Base-by-base conservation (phyloP, 495 filamentous ascomycete species). In the Aspergillus nanangensis region DNA sequence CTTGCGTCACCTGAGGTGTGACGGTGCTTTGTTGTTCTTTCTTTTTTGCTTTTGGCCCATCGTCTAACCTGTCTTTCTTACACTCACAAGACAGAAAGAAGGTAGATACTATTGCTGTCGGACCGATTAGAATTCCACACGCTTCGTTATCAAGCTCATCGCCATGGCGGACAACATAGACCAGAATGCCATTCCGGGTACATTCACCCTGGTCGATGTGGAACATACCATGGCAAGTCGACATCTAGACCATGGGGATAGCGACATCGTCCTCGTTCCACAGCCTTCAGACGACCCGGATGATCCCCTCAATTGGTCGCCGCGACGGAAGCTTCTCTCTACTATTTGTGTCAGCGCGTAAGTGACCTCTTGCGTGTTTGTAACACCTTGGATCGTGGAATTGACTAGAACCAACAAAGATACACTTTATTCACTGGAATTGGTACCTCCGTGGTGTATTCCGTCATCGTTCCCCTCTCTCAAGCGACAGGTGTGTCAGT, bases 381-480 rank as follows among this genome's bases (percentile, higher is more conserved):
- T 20, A 4, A 13, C 7, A 11, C 5, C 7, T 15, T 3, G 22
- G 19, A 48, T 36, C 14, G 38, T 4, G 9, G n/a, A 25, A 19
- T 36, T 9, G 23, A 10, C 33, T 36, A 9, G 20, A 5, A 18
- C 20, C 13, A 42, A n/a, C 5, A 21, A 18, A 75, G 71, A 0
- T 86, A 83, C 51, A 84, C 80, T 8, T 59, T 81, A 24, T 77
- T 79, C 44, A 67, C 76, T 40, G 81, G 81, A 38, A 83, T 83
- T 44, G 72, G 76, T 3, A 64, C 71, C 32, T 75, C 81, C 2
- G 76, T 78, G 0, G 77, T 83, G 8, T 86, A 84, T 50, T 81
- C 77, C 1, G 76, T 86, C 1, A 60, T 83, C 10, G 75, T 71
- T 3, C 76, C 79, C 1, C 73, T 86, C 13, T 76, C 75, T 2